Percentiles rank a stretch among this genome's conserved stretches.
phyloP scores from a whole-genome alignment of 23 red algal species.

The Agarophyton chilense region DNA sequence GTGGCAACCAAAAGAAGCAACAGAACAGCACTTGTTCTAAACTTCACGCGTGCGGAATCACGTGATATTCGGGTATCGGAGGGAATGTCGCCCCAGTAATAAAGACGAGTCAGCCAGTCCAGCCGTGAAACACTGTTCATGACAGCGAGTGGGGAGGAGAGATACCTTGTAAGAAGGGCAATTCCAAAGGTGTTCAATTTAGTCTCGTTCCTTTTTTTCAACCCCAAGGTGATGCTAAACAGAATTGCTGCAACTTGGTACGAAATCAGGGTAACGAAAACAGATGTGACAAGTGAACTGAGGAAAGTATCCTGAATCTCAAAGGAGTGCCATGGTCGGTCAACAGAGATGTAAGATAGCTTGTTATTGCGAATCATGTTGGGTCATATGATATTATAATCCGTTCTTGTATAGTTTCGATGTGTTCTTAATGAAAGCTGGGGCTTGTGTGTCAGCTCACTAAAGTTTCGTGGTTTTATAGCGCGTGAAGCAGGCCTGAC shows the following conservation, averaged over 20 bases:
- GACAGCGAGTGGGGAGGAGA: conserved; percentile 32
- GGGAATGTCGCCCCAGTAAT: background rate
- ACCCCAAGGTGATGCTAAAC: background rate
- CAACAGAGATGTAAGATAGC: conserved; percentile 8
- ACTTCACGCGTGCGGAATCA: background rate
- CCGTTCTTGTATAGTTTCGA: background rate
- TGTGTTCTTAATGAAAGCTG: background rate
- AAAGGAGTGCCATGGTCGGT: background rate
- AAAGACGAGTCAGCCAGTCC: conserved; percentile 26
- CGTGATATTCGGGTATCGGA: conserved; percentile 4
- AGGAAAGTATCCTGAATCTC: background rate
- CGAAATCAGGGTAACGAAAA: conserved; percentile 12
- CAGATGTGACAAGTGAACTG: conserved; percentile 18
- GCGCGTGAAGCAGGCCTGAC: background rate
- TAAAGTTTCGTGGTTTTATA: background rate
- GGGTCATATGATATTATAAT: background rate
- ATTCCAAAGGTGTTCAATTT: conserved; percentile 21
- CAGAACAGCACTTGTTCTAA: conserved; percentile 13
- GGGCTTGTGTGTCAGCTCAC: background rate
- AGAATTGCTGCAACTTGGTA: conserved; percentile 13
- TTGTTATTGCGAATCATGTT: background rate
- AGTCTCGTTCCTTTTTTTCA: conserved; percentile 12
- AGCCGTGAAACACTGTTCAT: background rate
- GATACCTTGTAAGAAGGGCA: conserved; percentile 6
- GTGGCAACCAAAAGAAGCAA: conserved; percentile 6